A percentile compares a stretch with the other conserved stretches of the same genome.
Conservation (phyloP, 2,329 filamentous ascomycete genomes). For the Apiospora marii region DNA sequence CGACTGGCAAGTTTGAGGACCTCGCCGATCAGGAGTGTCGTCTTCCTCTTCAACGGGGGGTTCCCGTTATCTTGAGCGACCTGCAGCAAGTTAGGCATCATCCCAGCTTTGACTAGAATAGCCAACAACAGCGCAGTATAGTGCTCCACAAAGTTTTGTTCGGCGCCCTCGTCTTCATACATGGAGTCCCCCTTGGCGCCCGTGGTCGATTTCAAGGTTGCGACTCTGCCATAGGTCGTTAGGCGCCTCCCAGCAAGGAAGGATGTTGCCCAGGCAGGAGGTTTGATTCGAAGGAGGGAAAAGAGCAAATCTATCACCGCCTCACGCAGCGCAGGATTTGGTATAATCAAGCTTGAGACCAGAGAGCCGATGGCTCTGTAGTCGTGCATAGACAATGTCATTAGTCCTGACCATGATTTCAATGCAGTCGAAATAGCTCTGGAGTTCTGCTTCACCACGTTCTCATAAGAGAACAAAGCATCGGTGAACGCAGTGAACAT, state of each 20-base stretch:
- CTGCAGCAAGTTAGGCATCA: constrained; percentile 68
- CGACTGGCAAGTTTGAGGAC: constrained; percentile 89
- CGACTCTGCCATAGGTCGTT: constrained; percentile 95
- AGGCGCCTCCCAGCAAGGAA: constrained; percentile 91
- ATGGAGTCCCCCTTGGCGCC: constrained; percentile 56
- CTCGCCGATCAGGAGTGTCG: constrained; percentile 89
- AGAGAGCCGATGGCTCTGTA: constrained; percentile 86
- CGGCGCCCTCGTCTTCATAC: constrained; percentile 72
- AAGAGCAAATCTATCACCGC: constrained; percentile 90
- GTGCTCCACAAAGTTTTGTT: constrained; percentile 90
- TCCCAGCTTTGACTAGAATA: constrained; percentile 81
- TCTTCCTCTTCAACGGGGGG: constrained; percentile 80
- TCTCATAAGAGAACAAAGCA: constrained; percentile 67
- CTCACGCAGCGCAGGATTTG: constrained; percentile 67
- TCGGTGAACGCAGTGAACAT: constrained; percentile 95
- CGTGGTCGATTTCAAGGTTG: constrained; percentile 74
- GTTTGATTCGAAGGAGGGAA: constrained; percentile 82
- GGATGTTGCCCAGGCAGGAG: constrained; percentile 92
- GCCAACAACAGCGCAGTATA: constrained; percentile 90
- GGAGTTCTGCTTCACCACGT: constrained; percentile 80
- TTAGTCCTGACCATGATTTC: constrained; percentile 92
- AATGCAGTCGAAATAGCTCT: constrained; percentile 92
- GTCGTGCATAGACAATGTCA: constrained; percentile 87
- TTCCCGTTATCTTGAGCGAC: constrained; percentile 75
- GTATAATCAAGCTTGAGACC: constrained; percentile 67